Evolutionary conservation across 2,329 filamentous ascomycete genomes (phyloP).

Genomic region (Emmonsiellopsis sp.): DNA sequence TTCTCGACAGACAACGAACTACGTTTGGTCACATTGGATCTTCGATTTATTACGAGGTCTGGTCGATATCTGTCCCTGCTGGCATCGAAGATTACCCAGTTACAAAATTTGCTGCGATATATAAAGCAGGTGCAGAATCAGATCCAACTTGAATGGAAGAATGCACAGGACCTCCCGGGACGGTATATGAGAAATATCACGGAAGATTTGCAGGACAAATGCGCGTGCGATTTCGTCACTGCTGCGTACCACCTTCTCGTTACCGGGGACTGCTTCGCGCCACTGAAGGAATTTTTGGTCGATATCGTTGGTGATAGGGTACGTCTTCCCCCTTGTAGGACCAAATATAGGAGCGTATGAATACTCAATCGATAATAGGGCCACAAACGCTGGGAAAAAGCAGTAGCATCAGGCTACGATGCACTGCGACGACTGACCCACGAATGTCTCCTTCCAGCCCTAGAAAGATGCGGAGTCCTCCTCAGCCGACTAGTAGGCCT

Average conservation of each 20-base stretch:
- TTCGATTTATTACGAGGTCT: conserved; percentile 67
- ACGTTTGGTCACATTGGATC: conserved; percentile 65
- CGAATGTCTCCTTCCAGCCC: conserved; percentile 77
- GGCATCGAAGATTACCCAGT: conserved; percentile 74
- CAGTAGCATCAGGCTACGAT: conserved; percentile 67
- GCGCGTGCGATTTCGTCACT: conserved; percentile 58
- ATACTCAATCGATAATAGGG: conserved; percentile 45
- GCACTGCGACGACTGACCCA: conserved; percentile 70
- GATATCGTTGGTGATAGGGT: conserved; percentile 74
- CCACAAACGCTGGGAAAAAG: conserved; percentile 91
- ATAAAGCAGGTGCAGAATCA: conserved; percentile 70
- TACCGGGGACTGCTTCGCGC: conserved; percentile 68
- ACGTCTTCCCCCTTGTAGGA: conserved; percentile 21
- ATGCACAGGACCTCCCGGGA: conserved; percentile 66
- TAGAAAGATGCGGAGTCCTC: conserved; percentile 74
- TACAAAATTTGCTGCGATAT: conserved; percentile 82
- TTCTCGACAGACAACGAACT: conserved; percentile 35
- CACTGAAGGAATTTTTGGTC: conserved; percentile 78
- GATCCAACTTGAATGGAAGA: conserved; percentile 74
- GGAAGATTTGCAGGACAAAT: conserved; percentile 61
- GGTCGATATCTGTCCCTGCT: conserved; percentile 76
- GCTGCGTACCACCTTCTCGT: conserved; percentile 77
- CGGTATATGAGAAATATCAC: conserved; percentile 72
- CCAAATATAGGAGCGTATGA: background rate
- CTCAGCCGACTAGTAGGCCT: conserved; percentile 76